Evolutionary conservation across 1,284 basidiomycete species (phyloP).

Genomic region (Cystobasidium sp.): DNA sequence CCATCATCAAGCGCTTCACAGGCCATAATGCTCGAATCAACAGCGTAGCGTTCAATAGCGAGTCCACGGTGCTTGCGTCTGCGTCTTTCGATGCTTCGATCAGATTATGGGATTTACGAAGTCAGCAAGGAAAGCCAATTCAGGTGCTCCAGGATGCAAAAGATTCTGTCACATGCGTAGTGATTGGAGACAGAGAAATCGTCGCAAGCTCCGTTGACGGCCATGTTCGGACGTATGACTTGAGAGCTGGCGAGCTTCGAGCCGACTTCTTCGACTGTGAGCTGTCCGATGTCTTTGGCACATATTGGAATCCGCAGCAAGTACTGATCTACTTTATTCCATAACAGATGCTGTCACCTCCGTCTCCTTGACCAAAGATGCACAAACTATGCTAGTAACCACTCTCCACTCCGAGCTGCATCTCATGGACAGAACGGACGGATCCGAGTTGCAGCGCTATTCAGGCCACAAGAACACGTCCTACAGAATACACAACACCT

Average conservation of each 20-base stretch:
- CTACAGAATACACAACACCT: constrained; percentile 80
- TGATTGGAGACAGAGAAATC: constrained; percentile 62
- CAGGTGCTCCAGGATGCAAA: constrained; percentile 87
- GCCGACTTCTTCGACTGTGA: constrained; percentile 86
- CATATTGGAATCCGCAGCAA: background rate
- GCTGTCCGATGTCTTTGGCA: constrained; percentile 55
- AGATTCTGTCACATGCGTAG: constrained; percentile 84
- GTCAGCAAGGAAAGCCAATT: constrained; percentile 80
- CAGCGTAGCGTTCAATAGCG: constrained; percentile 84
- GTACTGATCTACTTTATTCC: background rate
- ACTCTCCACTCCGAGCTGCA: constrained; percentile 82
- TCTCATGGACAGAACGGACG: constrained; percentile 81
- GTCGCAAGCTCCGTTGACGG: constrained; percentile 88
- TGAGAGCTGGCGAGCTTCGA: constrained; percentile 85
- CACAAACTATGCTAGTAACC: constrained; percentile 76
- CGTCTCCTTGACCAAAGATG: constrained; percentile 73
- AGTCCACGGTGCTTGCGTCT: constrained; percentile 80
- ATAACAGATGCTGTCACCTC: constrained; percentile 78
- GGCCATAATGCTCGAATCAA: constrained; percentile 91
- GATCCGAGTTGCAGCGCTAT: constrained; percentile 84
- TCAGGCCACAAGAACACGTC: constrained; percentile 72
- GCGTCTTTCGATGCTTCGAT: constrained; percentile 88
- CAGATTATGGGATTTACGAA: constrained; percentile 79
- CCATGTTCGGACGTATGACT: constrained; percentile 85
- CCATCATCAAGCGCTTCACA: constrained; percentile 76